Conservation (phyloP, 202 grass and related monocot genomes). For the Panicum virgatum region DNA sequence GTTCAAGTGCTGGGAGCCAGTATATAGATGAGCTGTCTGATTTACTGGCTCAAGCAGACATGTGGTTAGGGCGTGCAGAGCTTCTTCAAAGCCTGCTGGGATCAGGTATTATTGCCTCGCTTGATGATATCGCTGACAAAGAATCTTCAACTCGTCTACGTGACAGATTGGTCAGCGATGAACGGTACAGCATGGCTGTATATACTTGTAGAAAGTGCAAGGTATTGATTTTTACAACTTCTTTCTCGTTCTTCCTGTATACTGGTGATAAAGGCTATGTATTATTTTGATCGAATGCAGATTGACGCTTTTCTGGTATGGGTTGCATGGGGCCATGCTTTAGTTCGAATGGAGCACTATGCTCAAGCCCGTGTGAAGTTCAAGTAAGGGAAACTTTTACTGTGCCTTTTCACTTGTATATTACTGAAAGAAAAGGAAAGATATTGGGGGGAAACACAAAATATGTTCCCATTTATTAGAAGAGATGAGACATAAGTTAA, state of each 20-base stretch:
- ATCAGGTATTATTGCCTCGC: constrained; percentile 86
- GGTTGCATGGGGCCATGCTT: constrained; percentile 96
- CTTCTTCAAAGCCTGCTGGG: constrained; percentile 96
- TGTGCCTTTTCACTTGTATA: constrained; percentile 24
- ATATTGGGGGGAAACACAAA: constrained; percentile 8
- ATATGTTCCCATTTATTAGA: constrained; percentile 24
- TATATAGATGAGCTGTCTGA: constrained; percentile 68
- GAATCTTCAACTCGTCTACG: constrained; percentile 78
- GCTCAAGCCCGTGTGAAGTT: constrained; percentile 98
- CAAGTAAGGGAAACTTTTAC: constrained; percentile 68
- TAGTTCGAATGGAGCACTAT: constrained; percentile 94
- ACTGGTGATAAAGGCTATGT: constrained; percentile 28
- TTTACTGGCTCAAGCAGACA: constrained; percentile 69
- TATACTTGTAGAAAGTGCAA: constrained; percentile 99
- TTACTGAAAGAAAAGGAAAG: constrained; percentile 1
- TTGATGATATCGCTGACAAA: constrained; percentile 93
- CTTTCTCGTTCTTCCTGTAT: constrained; percentile 28
- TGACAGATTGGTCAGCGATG: constrained; percentile 77
- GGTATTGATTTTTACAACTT: constrained; percentile 52
- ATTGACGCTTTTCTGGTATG: constrained; percentile 90
- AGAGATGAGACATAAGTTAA: constrained; percentile 10
- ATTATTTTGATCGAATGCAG: constrained; percentile 52
- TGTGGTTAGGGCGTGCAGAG: constrained; percentile 89
- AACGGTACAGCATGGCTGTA: constrained; percentile 95
- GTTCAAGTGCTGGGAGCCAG: constrained; percentile 70